Base-by-base conservation (phyloP, 768 basidiomycete species). In the Mycena sanguinolenta region DNA sequence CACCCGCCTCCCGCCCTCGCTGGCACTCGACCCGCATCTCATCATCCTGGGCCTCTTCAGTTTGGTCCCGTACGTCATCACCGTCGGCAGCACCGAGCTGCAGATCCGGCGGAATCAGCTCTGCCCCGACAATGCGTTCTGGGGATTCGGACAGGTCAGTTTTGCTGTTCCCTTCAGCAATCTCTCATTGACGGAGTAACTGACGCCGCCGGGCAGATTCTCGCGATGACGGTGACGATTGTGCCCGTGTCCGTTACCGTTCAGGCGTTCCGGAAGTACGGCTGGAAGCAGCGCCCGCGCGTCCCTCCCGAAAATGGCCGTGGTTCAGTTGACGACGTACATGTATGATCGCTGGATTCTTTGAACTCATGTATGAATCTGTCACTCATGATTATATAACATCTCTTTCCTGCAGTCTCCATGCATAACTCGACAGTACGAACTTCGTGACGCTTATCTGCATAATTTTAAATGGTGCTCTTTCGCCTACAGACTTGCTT, bases 91-190 rank as follows among this genome's bases (percentile, higher is more conserved):
- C 57, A 76, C 71, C 21, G 77, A 78, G 73, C 61, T 75, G 13
- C 71, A 77, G 63, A 53, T 75, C 34, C n/a, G n/a, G 25, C 65
- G 65, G 23, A 78, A 77, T 39, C 28, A 8, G n/a, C 58, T 70
- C n/a, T 72, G 63, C 28, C 30, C 32, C 4, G 71, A 66, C 16
- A 62, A 65, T 28, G 49, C 59, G 19, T 61, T 70, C 28, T 79
- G 77, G 77, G 76, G 76, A 16, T 79, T 79, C 38, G 78, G 78
- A 16, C 78, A 79, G 75, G 77, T 79, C 21, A 10, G n/a, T 34
- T 13, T 12, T 10, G 12, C 12, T 32, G 39, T 19, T 4, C 55
- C 32, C 32, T 10, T 34, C 32, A 10, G 4, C 32, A 34, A 34
- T 52, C 16, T n/a, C 42, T 23, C 59, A 23, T 19, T n/a, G 44